Percentiles rank a stretch among this genome's conserved stretches.
phyloP scores from a whole-genome alignment of 148 eudicot species.

The Arbutus unedo region DNA sequence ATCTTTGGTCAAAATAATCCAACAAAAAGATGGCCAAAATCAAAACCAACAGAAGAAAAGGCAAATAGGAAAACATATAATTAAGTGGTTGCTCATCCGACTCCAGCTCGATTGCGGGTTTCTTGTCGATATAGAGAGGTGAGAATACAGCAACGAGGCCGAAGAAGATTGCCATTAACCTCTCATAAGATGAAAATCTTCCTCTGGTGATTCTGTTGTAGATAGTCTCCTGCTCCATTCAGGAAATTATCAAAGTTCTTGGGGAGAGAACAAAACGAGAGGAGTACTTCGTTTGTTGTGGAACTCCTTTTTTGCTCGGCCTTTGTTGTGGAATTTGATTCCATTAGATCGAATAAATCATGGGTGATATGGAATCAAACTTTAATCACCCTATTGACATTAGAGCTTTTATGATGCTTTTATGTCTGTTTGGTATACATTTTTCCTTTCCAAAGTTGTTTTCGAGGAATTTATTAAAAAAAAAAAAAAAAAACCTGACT shows the following conservation, averaged over 20 bases:
- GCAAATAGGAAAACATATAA: constrained; percentile 32
- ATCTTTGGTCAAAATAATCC: constrained; percentile 43
- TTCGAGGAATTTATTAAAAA: not conserved
- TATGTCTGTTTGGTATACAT: not conserved
- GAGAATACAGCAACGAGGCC: constrained; percentile 57
- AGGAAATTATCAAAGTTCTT: not conserved
- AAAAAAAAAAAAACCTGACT: no score
- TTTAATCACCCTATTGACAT: not conserved
- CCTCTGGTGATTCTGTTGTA: constrained; percentile 23
- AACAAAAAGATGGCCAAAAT: constrained; percentile 52
- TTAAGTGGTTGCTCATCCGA: constrained; percentile 34
- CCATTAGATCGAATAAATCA: not conserved
- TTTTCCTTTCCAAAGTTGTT: not conserved
- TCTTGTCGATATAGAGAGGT: constrained; percentile 60
- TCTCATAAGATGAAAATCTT: constrained; percentile 42
- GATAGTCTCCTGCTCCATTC: constrained; percentile 46
- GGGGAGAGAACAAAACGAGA: not conserved
- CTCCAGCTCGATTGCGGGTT: constrained; percentile 31
- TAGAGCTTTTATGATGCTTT: not conserved
- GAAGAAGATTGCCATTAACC: constrained; percentile 43
- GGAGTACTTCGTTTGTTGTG: no score
- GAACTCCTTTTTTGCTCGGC: no score
- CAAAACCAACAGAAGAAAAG: constrained; percentile 52
- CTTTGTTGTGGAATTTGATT: not conserved
- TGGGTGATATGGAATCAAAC: not conserved